Base-by-base conservation (phyloP, 495 filamentous ascomycete genomes). In the Penicillium taxi region DNA sequence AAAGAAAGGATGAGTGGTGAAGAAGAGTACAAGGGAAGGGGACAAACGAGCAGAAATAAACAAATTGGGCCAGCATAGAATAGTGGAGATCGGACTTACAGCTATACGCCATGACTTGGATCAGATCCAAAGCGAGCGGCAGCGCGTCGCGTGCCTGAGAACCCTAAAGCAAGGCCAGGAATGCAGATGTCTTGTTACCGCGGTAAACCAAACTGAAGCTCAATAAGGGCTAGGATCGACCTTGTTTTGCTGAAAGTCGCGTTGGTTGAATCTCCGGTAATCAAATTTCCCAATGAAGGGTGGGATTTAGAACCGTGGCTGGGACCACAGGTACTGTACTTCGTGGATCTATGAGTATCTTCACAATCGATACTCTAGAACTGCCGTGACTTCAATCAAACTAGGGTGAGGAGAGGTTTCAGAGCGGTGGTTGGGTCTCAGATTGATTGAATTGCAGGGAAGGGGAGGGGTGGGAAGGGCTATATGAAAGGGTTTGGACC, bases 121-220 rank as follows among this genome's bases (percentile, higher is more conserved):
- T 52, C 36, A 42, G 51, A 50, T 46, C 45, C 44, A 40, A 38
- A 40, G 32, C 26, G 25, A 44, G 32, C 39, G 41, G 47, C 37
- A 48, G 42, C 58, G 58, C 63, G 63, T 58, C 63, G 63, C 63
- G 63, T 66, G 57, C 58, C 56, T 48, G 43, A 45, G 39, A 37
- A 44, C 37, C 37, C 26, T 46, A 27, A 63, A 56, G 59, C 60
- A 63, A 64, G 58, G 61, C 61, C 59, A 64, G 55, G 63, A 66
- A 66, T 66, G 63, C 56, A 60, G 50, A 57, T 55, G 50, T 47
- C 58, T 34, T 44, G 59, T 61, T 62, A 59, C 61, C 61, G 47
- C 29, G 45, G 48, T 47, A 45, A 44, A 44, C 33, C 36, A 28
- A 18, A 12, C 4, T 18, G 30, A 19, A 42, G 42, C 52, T 50